Evolutionary conservation across 257 asterid genomes (phyloP).

Genomic region (Eucommia ulmoides): DNA sequence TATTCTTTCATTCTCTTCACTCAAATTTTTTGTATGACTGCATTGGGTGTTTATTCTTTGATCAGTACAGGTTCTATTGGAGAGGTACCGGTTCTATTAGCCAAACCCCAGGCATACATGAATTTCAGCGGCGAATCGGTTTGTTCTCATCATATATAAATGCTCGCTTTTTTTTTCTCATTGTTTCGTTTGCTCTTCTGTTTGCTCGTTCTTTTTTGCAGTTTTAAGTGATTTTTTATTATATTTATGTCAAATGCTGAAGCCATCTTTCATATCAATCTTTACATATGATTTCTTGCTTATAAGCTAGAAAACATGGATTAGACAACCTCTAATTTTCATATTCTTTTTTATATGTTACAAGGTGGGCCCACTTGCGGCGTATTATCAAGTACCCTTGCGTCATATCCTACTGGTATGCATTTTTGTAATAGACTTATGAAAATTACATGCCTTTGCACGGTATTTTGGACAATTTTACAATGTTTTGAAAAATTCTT

Average conservation of each 20-base stretch:
- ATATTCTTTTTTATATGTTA: background rate
- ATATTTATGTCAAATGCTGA: too few relatives aligned
- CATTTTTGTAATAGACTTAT: slow-evolving; percentile 5
- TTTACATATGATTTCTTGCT: too few relatives aligned
- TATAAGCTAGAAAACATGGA: too few relatives aligned
- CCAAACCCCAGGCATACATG: slow-evolving; percentile 92
- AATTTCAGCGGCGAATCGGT: slow-evolving; percentile 95
- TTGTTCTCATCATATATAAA: slow-evolving; percentile 24
- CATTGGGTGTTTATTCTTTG: background rate
- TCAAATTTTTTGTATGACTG: background rate
- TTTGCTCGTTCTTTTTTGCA: too few relatives aligned
- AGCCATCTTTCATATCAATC: too few relatives aligned
- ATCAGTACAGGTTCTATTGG: slow-evolving; percentile 72
- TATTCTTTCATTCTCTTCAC: background rate
- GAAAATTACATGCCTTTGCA: background rate
- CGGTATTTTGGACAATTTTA: slow-evolving; percentile 1
- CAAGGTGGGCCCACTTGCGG: slow-evolving; percentile 97
- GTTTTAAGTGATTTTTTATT: too few relatives aligned
- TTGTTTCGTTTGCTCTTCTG: too few relatives aligned
- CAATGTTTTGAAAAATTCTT: background rate
- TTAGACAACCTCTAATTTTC: too few relatives aligned
- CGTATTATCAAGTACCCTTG: slow-evolving; percentile 86
- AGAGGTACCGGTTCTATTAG: slow-evolving; percentile 73
- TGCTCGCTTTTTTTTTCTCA: too few relatives aligned
- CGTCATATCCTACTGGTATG: slow-evolving; percentile 91